Evolutionary conservation across 2,329 filamentous ascomycete genomes (phyloP).

Genomic region (Cladosporium sp.): DNA sequence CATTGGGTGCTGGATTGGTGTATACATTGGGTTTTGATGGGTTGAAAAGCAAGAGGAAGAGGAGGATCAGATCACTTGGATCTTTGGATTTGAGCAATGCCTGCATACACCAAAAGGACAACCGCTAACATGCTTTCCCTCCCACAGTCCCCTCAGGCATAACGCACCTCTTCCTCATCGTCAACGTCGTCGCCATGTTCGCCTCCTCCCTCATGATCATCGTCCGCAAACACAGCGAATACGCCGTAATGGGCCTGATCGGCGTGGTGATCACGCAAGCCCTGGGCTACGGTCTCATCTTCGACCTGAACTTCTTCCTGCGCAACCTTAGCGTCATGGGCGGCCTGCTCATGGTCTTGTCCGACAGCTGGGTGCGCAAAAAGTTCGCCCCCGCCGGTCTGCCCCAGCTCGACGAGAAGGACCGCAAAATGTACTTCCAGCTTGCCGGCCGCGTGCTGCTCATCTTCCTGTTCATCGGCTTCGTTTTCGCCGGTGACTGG

Average conservation of each 20-base stretch:
- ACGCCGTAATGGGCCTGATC: slow-evolving; percentile 85
- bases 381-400: slow-evolving; percentile 93
- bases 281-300: slow-evolving; percentile 94
- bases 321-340: slow-evolving; percentile 97
- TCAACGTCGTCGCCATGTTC: slow-evolving; percentile 86
- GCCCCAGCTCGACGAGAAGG: slow-evolving; percentile 94
- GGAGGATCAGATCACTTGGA: not conserved
- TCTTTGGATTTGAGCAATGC: not conserved
- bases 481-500: slow-evolving; percentile 94
- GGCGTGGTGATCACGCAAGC: slow-evolving; percentile 89
- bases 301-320: slow-evolving; percentile 99
- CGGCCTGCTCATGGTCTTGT: slow-evolving; percentile 94
- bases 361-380: slow-evolving; percentile 97
- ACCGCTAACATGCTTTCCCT: slow-evolving; percentile 12
- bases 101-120: not conserved
- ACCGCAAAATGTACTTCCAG: slow-evolving; percentile 99
- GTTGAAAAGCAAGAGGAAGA: not conserved
- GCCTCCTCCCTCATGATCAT: slow-evolving; percentile 82
- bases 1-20: not conserved
- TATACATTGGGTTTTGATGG: not conserved
- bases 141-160: slow-evolving; percentile 75
- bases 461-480: slow-evolving; percentile 96
- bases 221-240: slow-evolving; percentile 84
- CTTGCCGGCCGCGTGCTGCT: slow-evolving; percentile 89
- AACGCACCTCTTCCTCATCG: slow-evolving; percentile 86